phyloP scores from a whole-genome alignment of 2,329 filamentous ascomycete genomes.

The Fusarium stilboides region DNA sequence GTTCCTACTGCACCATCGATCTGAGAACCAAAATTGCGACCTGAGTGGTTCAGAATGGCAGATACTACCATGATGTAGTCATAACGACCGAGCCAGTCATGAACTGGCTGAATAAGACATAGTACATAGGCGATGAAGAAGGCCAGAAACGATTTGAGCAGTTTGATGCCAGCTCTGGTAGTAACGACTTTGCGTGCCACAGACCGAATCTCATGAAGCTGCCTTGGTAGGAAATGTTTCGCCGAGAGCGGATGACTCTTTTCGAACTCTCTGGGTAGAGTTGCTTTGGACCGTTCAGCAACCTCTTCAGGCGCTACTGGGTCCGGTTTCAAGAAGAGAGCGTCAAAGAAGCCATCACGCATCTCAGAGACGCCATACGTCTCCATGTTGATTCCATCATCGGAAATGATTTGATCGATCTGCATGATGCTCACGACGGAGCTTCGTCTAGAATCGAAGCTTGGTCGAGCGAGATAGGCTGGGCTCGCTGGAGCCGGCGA shows the following conservation, averaged over 20 bases:
- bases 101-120: slow-evolving; percentile 66
- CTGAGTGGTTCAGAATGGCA: slow-evolving; percentile 71
- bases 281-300: slow-evolving; percentile 58
- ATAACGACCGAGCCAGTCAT: slow-evolving; percentile 68
- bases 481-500: slow-evolving; percentile 28
- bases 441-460: slow-evolving; percentile 47
- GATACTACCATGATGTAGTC: slow-evolving; percentile 71
- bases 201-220: slow-evolving; percentile 61
- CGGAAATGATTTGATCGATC: slow-evolving; percentile 54
- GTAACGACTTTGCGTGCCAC: slow-evolving; percentile 60
- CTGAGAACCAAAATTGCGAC: slow-evolving; percentile 69
- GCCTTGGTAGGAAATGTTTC: slow-evolving; percentile 63
- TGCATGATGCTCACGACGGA: slow-evolving; percentile 53
- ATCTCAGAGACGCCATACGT: slow-evolving; percentile 62
- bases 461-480: slow-evolving; percentile 37
- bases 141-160: slow-evolving; percentile 69
- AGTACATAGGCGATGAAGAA: slow-evolving; percentile 70
- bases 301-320: slow-evolving; percentile 58
- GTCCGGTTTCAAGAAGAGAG: slow-evolving; percentile 62
- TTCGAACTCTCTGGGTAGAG: slow-evolving; percentile 63
- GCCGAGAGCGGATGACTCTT: slow-evolving; percentile 64
- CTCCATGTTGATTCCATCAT: slow-evolving; percentile 55
- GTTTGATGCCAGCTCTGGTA: slow-evolving; percentile 66
- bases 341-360: slow-evolving; percentile 65
- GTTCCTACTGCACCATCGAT: slow-evolving; percentile 69